Conservation (phyloP, 225 moss, liverwort and hornwort species). For the Takakia lepidozioides region DNA sequence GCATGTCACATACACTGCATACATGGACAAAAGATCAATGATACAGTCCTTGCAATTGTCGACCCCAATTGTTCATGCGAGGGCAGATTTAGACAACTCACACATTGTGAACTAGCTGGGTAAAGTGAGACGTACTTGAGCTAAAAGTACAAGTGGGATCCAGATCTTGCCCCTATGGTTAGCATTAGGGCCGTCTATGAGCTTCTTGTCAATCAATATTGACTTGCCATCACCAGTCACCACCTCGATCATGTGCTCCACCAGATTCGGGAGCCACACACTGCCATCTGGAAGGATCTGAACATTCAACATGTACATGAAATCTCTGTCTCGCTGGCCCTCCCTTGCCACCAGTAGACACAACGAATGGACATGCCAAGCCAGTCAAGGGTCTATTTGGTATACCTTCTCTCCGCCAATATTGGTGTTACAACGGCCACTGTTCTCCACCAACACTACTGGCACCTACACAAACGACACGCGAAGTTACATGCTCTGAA, state of each 20-base stretch:
- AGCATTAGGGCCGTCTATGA: slow-evolving; percentile 97
- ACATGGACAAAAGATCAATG: too few species aligned
- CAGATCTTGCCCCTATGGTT: slow-evolving; percentile 91
- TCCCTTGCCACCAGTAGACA: too few species aligned
- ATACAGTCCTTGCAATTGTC: too few species aligned
- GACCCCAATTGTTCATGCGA: too few species aligned
- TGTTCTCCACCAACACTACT: slow-evolving; percentile 81
- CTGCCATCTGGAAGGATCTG: slow-evolving; percentile 83
- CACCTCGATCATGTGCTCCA: slow-evolving; percentile 83
- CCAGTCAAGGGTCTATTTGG: too few species aligned
- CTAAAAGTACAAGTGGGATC: slow-evolving; percentile 78
- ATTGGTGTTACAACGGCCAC: slow-evolving; percentile 84
- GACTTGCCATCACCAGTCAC: slow-evolving; percentile 59
- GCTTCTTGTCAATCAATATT: slow-evolving; percentile 74
- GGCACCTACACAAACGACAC: slow-evolving; percentile 59
- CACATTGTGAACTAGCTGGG: too few species aligned
- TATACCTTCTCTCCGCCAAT: slow-evolving; percentile 79
- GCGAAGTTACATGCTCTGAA: too few species aligned
- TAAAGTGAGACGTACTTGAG: slow-evolving; percentile 80
- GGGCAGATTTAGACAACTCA: too few species aligned
- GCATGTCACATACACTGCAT: too few species aligned
- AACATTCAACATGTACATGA: not conserved
- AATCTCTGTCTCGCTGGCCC: not conserved
- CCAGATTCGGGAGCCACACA: slow-evolving; percentile 81
- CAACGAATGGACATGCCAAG: too few species aligned